Evolutionary conservation across 805 yeast genomes (phyloP), one percentile per base, ranked within the genome.

Genomic region (Isabelozyma rhagii): DNA sequence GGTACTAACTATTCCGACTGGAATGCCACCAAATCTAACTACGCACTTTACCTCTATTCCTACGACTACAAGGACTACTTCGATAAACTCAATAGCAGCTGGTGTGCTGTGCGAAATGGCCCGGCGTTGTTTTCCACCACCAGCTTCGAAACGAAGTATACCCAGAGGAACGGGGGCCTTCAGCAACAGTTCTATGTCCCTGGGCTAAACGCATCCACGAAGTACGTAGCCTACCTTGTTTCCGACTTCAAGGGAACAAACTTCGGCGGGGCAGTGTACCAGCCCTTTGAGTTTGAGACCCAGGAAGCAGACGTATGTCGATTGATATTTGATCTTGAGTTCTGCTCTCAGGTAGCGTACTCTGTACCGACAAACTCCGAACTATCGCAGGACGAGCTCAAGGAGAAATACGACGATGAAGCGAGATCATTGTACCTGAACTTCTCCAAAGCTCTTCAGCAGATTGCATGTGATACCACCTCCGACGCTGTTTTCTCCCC

Each of bases 331-430:
- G 87, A 82, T 51, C 72, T 93, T 51, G 83, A 80, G 2, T 91
- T 91, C 60, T 93, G 99, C 66, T 66, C 75, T 29, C 80, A 81
- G 43, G 96, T 93, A 21, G 94, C 97, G 1, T 93, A 92, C 67
- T 79, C 96, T 0, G 97, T 89, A 0, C 98, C 98, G 0, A 74
- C 65, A 6, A 69, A 68, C 13, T 27, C 44, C 8, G 43, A 51
- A 34, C 41, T 51, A 8, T 18, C 57, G 0, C 57, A 52, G 31
- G 44, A 45, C 3, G 64, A 58, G 3, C 54, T 71, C 17, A 55
- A 46, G 27, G 28, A 47, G 6, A 59, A 79, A 15, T 93, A 90
- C 61, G 97, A 93, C 61, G 59, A 71, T 41, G 69, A 82, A 54
- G 91, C 97, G 0, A 56, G 61, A 14, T 62, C 65, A 0, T 60